Base-by-base conservation (phyloP, 768 basidiomycete genomes). In the Phylloporus scabripes region DNA sequence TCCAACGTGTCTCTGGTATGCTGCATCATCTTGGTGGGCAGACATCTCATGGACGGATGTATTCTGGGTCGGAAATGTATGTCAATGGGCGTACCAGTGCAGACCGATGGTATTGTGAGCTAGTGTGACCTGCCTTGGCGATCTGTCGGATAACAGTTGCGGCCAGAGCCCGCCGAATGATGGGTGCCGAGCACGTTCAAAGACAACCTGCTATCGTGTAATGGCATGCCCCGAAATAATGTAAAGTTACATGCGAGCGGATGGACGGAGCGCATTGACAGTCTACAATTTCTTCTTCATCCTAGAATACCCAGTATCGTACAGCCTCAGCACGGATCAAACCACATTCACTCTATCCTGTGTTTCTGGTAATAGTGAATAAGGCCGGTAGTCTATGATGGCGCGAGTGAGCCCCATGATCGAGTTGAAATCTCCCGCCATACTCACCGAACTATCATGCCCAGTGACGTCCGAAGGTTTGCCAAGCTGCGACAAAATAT, bases 351-450 rank as follows among this genome's bases (percentile, higher is more conserved):
- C 72, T 89, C 85, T 64, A 82, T 82, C 66, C 93, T 79, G 73
- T 84, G 73, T 64, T 87, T 85, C 78, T 95, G 91, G 72, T 95
- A 99, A 72, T 91, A 95, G 71, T 96, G 88, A 68, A 99, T 97
- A 49, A 99, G 75, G 17, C 95, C 94, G 3, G 92, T 91, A 1
- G 95, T 99, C 88, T 93, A 59, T 10, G 42, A 50, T 24, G 17
- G 31, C 46, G 23, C 18, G 29, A 23, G 41, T 60, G 33, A 59
- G 48, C 20, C 50, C 34, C 34, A 7, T 18, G 17, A 41, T 37
- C 4, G 2, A 32, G 24, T 31, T 21, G 0, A 15, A 2, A 31
- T 21, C 0, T 14, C 2, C 33, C 23, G 15, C 50, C 18, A 48
- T 10, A 57, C 74, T 57, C 54, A 76, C 76, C 57, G 93, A 97